These are phyloP conservation scores for Penicillium taxi DNA, from an alignment of 495 filamentous ascomycete species.

Conservation along the genomic window DNA sequence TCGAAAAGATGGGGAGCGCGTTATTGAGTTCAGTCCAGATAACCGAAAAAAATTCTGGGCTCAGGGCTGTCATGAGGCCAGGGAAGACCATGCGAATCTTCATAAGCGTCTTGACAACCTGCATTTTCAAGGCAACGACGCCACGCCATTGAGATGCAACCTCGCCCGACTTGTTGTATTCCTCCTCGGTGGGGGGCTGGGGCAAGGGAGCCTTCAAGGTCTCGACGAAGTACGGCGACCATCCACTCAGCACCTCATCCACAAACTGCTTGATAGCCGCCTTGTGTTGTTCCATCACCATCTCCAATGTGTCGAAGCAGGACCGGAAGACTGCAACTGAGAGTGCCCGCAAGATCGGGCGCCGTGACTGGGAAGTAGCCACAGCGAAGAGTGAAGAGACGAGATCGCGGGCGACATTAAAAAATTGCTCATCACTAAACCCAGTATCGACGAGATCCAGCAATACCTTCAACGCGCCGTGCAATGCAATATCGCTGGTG, in stretches of 20 bases:
- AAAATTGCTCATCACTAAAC: slow-evolving; percentile 90
- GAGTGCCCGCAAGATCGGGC: slow-evolving; percentile 66
- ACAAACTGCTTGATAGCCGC: slow-evolving; percentile 78
- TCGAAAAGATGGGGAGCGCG: slow-evolving; percentile 61
- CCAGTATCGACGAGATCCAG: slow-evolving; percentile 86
- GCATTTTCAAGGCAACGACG: slow-evolving; percentile 76
- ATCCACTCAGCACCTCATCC: slow-evolving; percentile 68
- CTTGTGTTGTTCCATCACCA: slow-evolving; percentile 87
- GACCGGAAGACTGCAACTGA: slow-evolving; percentile 81
- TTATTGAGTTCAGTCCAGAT: slow-evolving; percentile 78
- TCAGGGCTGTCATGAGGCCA: slow-evolving; percentile 69
- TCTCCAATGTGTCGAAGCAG: slow-evolving; percentile 91
- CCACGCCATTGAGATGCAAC: slow-evolving; percentile 58
- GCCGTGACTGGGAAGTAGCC: slow-evolving; percentile 64
- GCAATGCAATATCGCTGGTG: slow-evolving; percentile 67
- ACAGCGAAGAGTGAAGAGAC: slow-evolving; percentile 75
- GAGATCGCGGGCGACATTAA: slow-evolving; percentile 73
- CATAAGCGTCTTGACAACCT: slow-evolving; percentile 84
- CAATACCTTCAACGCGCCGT: slow-evolving; percentile 83
- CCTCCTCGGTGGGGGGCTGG: slow-evolving; percentile 49
- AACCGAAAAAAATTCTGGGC: slow-evolving; percentile 66
- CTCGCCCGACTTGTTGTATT: slow-evolving; percentile 36
- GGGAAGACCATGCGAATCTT: slow-evolving; percentile 82
- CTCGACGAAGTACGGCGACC: slow-evolving; percentile 80
- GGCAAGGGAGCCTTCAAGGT: slow-evolving; percentile 66